Base-by-base conservation (phyloP, 257 asterid species). In the Gentiana straminea region DNA sequence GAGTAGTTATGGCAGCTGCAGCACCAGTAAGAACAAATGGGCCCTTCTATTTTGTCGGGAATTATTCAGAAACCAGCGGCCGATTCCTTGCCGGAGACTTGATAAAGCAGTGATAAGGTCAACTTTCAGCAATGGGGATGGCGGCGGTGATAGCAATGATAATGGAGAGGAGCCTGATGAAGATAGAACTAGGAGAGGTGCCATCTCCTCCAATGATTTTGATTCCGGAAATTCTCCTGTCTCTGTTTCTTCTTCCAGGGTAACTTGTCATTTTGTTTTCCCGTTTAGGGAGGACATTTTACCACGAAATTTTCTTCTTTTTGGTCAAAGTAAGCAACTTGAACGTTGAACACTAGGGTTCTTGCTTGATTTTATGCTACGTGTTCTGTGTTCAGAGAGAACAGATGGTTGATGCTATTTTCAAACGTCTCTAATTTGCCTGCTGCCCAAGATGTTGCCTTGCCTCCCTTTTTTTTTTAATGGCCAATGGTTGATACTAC, bases 241-340 rank as follows among this genome's bases (percentile, higher is more conserved):
- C 54, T 80, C 88, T 13, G n/a, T 65, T 39, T 72, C 91, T 57
- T 60, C 86, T 57, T 60, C 86, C 6, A 64, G 72, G 78, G 95
- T 81, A 68, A 68, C 35, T 47, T 64, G 5, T 38, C 32, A 1
- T n/a, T 43, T 33, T 41, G 15, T 57, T 15, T 43, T 15, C 13
- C 46, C 5, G 10, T 41, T 41, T 41, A 5, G 7, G 46, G 46
- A 5, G 8, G 46, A 41, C 46, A 41, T 41, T 2, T 41, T 41
- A 41, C 8, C 46, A 5, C 9, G 46, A 4, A 41, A 2, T 41
- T 41, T 41, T 41, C 9, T 3, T 7, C 46, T 41, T 10, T 41
- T 41, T 1, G 7, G 46, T 41, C 9, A 10, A 41, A 5, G 7
- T 3, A 41, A 5, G 46, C 2, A 41, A 41, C 8, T 41, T 41